Evolutionary conservation across 257 asterid genomes (phyloP).

Genomic region (Ocimum tenuiflorum): DNA sequence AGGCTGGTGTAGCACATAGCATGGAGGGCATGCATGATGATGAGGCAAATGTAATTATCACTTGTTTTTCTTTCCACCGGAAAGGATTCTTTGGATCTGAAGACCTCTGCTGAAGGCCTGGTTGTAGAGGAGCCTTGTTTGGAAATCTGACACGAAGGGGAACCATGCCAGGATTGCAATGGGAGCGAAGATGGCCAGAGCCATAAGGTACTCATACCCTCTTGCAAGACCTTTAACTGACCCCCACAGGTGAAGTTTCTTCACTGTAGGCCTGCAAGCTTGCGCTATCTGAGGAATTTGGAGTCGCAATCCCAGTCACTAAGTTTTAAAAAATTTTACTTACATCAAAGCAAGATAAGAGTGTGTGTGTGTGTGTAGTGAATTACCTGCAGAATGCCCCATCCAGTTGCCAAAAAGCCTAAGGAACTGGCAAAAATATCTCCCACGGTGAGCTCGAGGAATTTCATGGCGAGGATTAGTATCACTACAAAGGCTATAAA

Average conservation of each 20-base stretch:
- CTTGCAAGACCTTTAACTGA: constrained; percentile 81
- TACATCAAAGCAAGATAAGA: too few species aligned
- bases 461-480: constrained; percentile 43
- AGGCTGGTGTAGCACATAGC: too few species aligned
- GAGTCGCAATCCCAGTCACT: not conserved
- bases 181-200: constrained; percentile 79
- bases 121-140: constrained; percentile 92
- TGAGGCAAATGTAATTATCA: too few species aligned
- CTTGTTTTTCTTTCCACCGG: too few species aligned
- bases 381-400: constrained; percentile 86
- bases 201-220: constrained; percentile 86
- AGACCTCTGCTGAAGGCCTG: constrained; percentile 99
- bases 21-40: too few species aligned
- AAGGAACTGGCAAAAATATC: constrained; percentile 71
- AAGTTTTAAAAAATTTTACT: too few species aligned
- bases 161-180: constrained; percentile 97
- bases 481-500: constrained; percentile 62
- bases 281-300: constrained; percentile 63
- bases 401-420: constrained; percentile 88
- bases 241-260: constrained; percentile 77
- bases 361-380: too few species aligned
- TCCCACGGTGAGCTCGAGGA: constrained; percentile 59
- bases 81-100: too few species aligned
- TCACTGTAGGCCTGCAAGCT: constrained; percentile 79
- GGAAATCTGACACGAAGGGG: constrained; percentile 94